Percentiles rank a stretch among this genome's conserved stretches.
Evolutionary conservation across 768 basidiomycete species (phyloP).

Genomic region (Pulveroboletus frians): DNA sequence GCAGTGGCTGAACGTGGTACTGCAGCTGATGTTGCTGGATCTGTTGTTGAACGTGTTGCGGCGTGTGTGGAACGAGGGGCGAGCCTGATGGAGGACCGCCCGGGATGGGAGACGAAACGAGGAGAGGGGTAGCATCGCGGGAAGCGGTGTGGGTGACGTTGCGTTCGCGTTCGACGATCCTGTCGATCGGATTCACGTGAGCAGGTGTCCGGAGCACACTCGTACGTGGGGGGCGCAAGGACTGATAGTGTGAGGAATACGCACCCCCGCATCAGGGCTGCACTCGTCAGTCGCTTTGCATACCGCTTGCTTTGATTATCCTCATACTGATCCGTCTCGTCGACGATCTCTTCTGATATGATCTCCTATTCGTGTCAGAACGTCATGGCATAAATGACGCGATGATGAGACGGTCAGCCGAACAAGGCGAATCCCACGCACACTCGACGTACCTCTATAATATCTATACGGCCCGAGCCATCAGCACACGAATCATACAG

Average conservation of each 20-base stretch:
- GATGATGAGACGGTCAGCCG: not conserved
- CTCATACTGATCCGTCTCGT: slow-evolving; percentile 88
- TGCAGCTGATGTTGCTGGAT: slow-evolving; percentile 16
- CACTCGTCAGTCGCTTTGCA: slow-evolving; percentile 67
- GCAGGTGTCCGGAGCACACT: not conserved
- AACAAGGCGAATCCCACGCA: slow-evolving; percentile 4
- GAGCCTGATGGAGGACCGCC: slow-evolving; percentile 9
- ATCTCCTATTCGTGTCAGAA: slow-evolving; percentile 60
- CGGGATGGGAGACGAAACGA: slow-evolving; percentile 17
- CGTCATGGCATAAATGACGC: not conserved
- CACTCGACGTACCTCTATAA: slow-evolving; percentile 53
- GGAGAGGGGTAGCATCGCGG: slow-evolving; percentile 35
- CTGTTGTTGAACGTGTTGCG: slow-evolving; percentile 16
- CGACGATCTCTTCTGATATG: slow-evolving; percentile 92
- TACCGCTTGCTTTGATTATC: slow-evolving; percentile 78
- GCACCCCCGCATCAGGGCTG: slow-evolving; percentile 75
- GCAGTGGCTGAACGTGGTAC: not conserved
- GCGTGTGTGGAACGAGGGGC: slow-evolving; percentile 9
- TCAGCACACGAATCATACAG: not conserved
- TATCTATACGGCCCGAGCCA: slow-evolving; percentile 44
- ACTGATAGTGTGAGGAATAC: no score
- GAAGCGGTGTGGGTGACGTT: slow-evolving; percentile 26
- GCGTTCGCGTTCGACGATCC: slow-evolving; percentile 54
- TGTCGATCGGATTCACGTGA: slow-evolving; percentile 10
- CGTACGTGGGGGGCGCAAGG: not conserved